Percentiles rank a stretch among this genome's conserved stretches.
These are phyloP conservation scores for Suhomyces sp. DNA, from an alignment of 805 yeast species.

Conservation along the genomic window DNA sequence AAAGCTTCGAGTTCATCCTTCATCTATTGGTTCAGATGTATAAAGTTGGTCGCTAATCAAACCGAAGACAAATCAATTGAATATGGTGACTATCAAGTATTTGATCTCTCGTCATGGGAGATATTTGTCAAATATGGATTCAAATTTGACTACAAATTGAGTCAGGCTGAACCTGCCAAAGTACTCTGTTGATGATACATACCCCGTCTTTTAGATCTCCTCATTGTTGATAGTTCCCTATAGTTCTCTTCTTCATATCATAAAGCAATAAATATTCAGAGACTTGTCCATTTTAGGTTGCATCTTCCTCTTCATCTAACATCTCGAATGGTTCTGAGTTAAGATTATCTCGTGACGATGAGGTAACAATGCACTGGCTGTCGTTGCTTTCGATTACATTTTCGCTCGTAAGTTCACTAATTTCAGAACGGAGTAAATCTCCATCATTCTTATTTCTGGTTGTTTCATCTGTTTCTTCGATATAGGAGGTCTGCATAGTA, in stretches of 20 bases:
- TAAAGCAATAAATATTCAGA: neutral
- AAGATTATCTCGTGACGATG: neutral
- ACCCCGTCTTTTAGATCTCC: neutral
- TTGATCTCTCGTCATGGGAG: slow-evolving; percentile 42
- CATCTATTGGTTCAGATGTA: slow-evolving; percentile 27
- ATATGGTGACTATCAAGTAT: slow-evolving; percentile 39
- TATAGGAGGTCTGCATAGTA: neutral
- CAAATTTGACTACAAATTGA: slow-evolving; percentile 32
- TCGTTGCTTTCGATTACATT: neutral
- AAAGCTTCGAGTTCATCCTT: neutral
- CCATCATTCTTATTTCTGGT: neutral
- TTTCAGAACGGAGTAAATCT: neutral
- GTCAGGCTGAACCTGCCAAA: slow-evolving; percentile 29
- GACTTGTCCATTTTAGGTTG: neutral
- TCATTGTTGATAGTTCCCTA: neutral
- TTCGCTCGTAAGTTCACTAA: neutral
- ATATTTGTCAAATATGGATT: slow-evolving; percentile 36
- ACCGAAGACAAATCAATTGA: slow-evolving; percentile 12
- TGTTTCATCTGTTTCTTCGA: neutral
- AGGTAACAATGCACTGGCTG: neutral
- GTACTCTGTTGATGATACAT: slow-evolving; percentile 6
- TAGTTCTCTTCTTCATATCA: neutral
- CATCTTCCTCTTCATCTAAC: neutral
- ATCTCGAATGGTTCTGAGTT: slow-evolving; percentile 1
- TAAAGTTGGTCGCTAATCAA: slow-evolving; percentile 13